Evolutionary conservation across 176 grass and related monocot genomes (phyloP).

Genomic region (Triticum turgidum): DNA sequence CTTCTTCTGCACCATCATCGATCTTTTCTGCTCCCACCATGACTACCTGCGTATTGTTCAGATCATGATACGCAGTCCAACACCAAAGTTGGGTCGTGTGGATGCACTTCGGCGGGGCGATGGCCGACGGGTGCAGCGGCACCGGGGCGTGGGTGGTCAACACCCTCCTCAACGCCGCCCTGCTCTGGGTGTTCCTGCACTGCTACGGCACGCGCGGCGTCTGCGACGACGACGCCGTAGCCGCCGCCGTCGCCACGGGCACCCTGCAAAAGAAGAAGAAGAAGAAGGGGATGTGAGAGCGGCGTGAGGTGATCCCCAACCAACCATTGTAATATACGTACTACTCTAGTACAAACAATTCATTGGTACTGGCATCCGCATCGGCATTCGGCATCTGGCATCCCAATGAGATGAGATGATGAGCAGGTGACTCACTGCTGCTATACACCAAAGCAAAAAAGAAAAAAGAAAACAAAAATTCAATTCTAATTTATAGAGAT

Average conservation of each 20-base stretch:
- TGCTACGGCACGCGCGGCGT: slow-evolving; percentile 59
- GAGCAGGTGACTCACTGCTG: no score
- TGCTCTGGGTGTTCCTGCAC: slow-evolving; percentile 78
- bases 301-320: no score
- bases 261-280: no score
- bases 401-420: not conserved
- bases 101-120: slow-evolving; percentile 68
- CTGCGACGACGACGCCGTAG: slow-evolving; percentile 36
- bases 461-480: not conserved
- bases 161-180: slow-evolving; percentile 60
- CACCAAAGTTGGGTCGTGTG: slow-evolving; percentile 38
- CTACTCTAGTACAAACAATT: not conserved
- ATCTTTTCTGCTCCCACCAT: no score
- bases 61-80: no score
- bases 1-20: no score
- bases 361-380: no score
- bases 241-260: not conserved
- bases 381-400: not conserved
- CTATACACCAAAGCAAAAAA: no score
- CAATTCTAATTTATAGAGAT: not conserved
- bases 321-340: not conserved
- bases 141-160: slow-evolving; percentile 88
- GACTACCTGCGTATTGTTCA: no score
- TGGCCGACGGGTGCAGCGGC: slow-evolving; percentile 73
- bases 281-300: no score